Percentiles rank a stretch among this genome's conserved stretches.
These are phyloP conservation scores for Elsinoe batatas DNA, from an alignment of 2,329 filamentous ascomycete genomes.

Conservation along the genomic window DNA sequence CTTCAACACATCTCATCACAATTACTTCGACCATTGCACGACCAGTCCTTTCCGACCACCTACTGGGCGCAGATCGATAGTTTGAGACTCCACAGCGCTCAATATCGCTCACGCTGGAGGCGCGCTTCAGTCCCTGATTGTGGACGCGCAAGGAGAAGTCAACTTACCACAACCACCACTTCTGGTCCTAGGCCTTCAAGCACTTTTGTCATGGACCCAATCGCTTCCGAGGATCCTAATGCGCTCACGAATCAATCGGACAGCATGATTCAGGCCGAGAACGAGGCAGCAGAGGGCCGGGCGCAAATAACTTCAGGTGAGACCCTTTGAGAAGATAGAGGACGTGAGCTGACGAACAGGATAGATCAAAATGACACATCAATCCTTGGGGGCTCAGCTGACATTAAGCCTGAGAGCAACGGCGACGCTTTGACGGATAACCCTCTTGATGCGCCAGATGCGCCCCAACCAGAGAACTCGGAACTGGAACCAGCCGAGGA, in stretches of 20 bases:
- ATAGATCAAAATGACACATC: conserved; percentile 23
- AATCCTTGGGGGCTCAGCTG: conserved; percentile 24
- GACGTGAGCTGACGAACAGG: background rate
- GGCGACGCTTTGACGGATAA: conserved; percentile 24
- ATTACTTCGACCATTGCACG: background rate
- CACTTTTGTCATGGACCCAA: conserved; percentile 13
- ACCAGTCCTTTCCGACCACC: background rate
- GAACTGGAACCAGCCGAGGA: conserved; percentile 23
- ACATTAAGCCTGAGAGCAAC: conserved; percentile 15
- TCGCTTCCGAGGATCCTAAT: conserved; percentile 16
- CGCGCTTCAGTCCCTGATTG: no score
- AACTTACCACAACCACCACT: background rate
- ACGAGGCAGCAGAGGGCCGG: conserved; percentile 24
- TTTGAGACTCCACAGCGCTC: no score
- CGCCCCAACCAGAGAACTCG: conserved; percentile 26
- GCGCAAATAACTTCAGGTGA: conserved; percentile 19
- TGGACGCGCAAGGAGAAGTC: background rate
- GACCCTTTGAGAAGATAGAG: background rate
- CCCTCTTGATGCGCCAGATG: conserved; percentile 29
- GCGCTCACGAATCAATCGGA: conserved; percentile 27
- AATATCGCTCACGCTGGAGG: no score
- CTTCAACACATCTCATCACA: background rate
- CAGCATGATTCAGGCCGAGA: conserved; percentile 27
- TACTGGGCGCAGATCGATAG: background rate
- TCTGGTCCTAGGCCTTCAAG: background rate